Percentiles rank a stretch among this genome's conserved stretches.
These are phyloP conservation scores for Solanum hybrid DNA, from an alignment of 305 asterid species.

Conservation along the genomic window DNA sequence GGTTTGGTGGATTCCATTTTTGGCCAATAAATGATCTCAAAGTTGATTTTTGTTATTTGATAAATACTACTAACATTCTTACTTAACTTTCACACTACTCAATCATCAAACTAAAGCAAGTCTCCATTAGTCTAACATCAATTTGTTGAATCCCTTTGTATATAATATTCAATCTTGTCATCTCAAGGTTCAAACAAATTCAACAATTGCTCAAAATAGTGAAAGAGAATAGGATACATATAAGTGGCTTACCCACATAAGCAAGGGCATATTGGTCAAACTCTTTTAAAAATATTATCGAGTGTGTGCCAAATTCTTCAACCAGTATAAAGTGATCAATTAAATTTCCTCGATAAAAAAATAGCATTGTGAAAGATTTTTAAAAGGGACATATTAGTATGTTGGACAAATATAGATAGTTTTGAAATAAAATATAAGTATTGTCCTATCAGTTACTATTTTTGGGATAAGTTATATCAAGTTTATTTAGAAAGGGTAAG, in stretches of 20 bases:
- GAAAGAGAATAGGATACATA: not conserved
- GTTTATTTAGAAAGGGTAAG: not conserved
- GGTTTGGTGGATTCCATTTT: not conserved
- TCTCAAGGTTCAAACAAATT: not conserved
- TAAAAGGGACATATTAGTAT: not conserved
- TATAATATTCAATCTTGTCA: not conserved
- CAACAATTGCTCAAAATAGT: not conserved
- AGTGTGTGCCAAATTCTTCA: too few species aligned
- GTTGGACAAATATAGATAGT: not conserved
- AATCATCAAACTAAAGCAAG: not conserved
- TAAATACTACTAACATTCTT: not conserved
- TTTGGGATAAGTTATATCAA: not conserved
- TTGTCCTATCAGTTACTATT: not conserved
- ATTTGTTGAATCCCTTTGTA: not conserved
- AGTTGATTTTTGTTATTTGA: not conserved
- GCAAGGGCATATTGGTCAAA: not conserved
- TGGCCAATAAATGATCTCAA: not conserved
- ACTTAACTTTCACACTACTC: not conserved
- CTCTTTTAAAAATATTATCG: too few species aligned
- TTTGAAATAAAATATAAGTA: too few species aligned
- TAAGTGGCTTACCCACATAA: not conserved
- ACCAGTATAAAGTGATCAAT: too few species aligned
- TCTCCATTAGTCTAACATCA: not conserved
- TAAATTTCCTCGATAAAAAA: accelerated
- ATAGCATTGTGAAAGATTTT: accelerated